Evolutionary conservation across 2,329 filamentous ascomycete genomes (phyloP), one percentile per base, ranked within the genome.

Genomic region (Fusarium irregulare): DNA sequence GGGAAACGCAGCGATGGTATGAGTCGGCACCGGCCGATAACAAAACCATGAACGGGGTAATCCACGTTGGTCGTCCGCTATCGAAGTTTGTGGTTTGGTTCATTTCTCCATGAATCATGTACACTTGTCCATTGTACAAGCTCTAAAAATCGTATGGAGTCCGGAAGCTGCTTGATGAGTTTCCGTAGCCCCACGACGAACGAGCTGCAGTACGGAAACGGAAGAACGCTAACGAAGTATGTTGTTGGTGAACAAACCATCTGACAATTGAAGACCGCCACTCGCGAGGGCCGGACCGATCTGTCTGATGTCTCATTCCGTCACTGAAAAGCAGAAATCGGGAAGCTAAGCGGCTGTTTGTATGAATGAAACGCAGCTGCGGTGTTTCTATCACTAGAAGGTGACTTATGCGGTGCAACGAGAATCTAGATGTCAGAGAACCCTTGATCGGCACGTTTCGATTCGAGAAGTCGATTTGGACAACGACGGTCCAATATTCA

Each of bases 81-180:
- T 53, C 32, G 27, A 51, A 59, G 50, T 40, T 56, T 60, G 25
- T 14, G 34, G 6, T 16, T 51, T 44, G 44, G 32, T 25, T 44
- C 34, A 12, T 45, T 28, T 25, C 25, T 32, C 45, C 53, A 51
- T 64, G 62, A 70, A 47, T 70, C 57, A 53, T 28, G 44, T 25
- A 27, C 25, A 23, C 16, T 11, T 50, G 16, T 40, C 18, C 46
- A 46, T 42, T 20, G 25, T 27, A 44, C 45, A 12, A 46, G 18
- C 44, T 46, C 20, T 20, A 12, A n/a, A 45, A 65, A 21, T 51
- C 27, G 20, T 30, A 32, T 30, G 23, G 30, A 28, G n/a, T 56
- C 20, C 37, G 16, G 23, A 16, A 46, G 25, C n/a, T n/a, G 50
- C 40, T 41, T 37, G 23, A 60, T 41, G 40, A 18, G 34, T 55